Evolutionary conservation across 2,329 filamentous ascomycete genomes (phyloP).

Genomic region (Cytospora paraplurivora): DNA sequence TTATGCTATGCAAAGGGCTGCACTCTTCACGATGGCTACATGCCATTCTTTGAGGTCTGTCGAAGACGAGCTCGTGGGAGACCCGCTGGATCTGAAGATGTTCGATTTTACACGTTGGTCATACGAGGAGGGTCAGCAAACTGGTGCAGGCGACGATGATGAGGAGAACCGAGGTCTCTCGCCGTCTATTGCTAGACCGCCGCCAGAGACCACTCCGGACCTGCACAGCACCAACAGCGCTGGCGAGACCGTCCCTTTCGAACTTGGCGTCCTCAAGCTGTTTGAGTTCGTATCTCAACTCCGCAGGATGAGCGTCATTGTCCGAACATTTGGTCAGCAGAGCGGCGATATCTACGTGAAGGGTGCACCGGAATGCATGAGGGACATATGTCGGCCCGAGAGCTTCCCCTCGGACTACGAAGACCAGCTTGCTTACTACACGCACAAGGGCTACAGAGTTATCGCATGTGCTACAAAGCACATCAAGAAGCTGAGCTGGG

Average conservation of each 20-base stretch:
- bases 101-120: slow-evolving; percentile 95
- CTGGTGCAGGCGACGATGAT: slow-evolving; percentile 63
- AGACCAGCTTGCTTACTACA: slow-evolving; percentile 85
- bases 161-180: slow-evolving; percentile 76
- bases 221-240: slow-evolving; percentile 49
- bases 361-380: slow-evolving; percentile 94
- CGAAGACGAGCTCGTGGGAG: slow-evolving; percentile 86
- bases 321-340: slow-evolving; percentile 81
- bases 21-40: slow-evolving; percentile 93
- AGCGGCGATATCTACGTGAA: slow-evolving; percentile 92
- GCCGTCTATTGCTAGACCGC: slow-evolving; percentile 87
- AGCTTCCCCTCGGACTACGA: slow-evolving; percentile 90
- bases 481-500: slow-evolving; percentile 84
- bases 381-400: slow-evolving; percentile 82
- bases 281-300: slow-evolving; percentile 97
- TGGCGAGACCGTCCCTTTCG: slow-evolving; percentile 58
- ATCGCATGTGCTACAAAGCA: slow-evolving; percentile 94
- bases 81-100: slow-evolving; percentile 97
- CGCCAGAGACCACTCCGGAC: slow-evolving; percentile 54
- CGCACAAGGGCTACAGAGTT: slow-evolving; percentile 92
- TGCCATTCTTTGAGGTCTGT: slow-evolving; percentile 89
- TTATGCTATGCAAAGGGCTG: slow-evolving; percentile 53
- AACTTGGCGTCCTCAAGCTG: slow-evolving; percentile 85
- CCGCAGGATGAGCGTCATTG: slow-evolving; percentile 87
- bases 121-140: slow-evolving; percentile 84